Evolutionary conservation across 2,329 filamentous ascomycete species (phyloP), one percentile per base, ranked within the genome.

Genomic region (Trichoderma sp.): DNA sequence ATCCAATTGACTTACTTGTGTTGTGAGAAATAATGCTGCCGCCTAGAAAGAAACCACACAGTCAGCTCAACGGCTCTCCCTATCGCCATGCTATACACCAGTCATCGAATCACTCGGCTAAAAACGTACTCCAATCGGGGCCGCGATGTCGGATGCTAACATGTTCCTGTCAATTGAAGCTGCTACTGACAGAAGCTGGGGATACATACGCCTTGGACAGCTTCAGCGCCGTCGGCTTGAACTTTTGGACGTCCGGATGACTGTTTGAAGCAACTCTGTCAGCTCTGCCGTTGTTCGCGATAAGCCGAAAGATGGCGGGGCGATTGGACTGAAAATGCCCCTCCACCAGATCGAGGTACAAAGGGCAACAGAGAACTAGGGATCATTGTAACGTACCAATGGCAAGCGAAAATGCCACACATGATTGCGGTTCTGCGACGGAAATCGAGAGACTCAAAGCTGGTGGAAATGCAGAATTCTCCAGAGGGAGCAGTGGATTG

Each of bases 391-490:
- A 86, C 89, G 79, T 83, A 97, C 93, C 87, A 85, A 82, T 97
- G 92, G 83, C 94, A 97, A 76, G 93, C 94, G 81, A 97, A 97
- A 78, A 97, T 97, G 81, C 93, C 93, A 90, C 93, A 97, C 93
- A 97, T 97, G 75, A 80, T 91, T 84, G 77, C 79, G 75, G 76
- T 70, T n/a, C 15, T 34, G 53, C 17, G 29, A 52, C 37, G 52
- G 34, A 67, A 60, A 42, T 29, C 32, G 32, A 56, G n/a, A 42
- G n/a, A 58, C n/a, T n/a, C n/a, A n/a, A n/a, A n/a, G n/a, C n/a
- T 39, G 37, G 5, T 15, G 34, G n/a, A 68, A 54, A 19, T 13
- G 48, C 12, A 37, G 42, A 34, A 53, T 34, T 37, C 45, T 37
- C 60, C 4, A 57, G 27, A 50, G 35, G 27, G 22, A 42, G 25